Percentiles rank a stretch among this genome's conserved stretches.
These are phyloP conservation scores for Leccinum pallidistipes DNA, from an alignment of 1,284 basidiomycete genomes.

Conservation along the genomic window DNA sequence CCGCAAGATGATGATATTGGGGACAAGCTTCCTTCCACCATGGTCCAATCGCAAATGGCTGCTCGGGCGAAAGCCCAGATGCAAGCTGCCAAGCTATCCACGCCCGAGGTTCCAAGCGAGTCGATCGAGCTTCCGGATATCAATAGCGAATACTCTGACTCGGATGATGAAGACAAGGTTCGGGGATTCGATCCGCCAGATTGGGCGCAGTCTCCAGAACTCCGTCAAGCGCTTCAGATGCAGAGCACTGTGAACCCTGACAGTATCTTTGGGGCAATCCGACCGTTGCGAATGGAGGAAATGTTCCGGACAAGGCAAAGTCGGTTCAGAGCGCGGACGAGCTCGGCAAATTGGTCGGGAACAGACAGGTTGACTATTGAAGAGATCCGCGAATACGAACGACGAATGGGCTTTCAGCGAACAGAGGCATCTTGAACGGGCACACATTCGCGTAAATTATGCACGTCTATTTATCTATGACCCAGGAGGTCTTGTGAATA, in stretches of 20 bases:
- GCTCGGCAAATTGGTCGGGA: conserved; percentile 92
- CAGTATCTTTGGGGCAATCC: conserved; percentile 87
- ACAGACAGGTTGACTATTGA: conserved; percentile 78
- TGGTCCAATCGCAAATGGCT: conserved; percentile 68
- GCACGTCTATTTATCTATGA: background rate
- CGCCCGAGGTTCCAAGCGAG: conserved; percentile 64
- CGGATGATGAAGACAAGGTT: conserved; percentile 81
- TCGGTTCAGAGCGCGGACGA: conserved; percentile 84
- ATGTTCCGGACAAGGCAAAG: conserved; percentile 74
- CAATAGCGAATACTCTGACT: conserved; percentile 94
- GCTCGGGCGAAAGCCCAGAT: conserved; percentile 65
- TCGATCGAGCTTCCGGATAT: conserved; percentile 91
- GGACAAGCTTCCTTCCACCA: conserved; percentile 53
- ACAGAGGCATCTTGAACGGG: conserved; percentile 16
- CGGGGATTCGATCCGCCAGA: conserved; percentile 72
- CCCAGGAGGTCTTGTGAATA: background rate
- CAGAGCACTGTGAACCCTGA: conserved; percentile 90
- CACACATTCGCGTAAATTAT: conserved; percentile 8
- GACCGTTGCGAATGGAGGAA: conserved; percentile 85
- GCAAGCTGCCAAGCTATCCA: conserved; percentile 54
- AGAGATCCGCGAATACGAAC: conserved; percentile 85
- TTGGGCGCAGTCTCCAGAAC: conserved; percentile 91
- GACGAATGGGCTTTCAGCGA: conserved; percentile 82
- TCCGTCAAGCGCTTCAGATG: conserved; percentile 71
- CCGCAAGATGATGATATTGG: conserved; percentile 48